Percentiles rank a stretch among this genome's conserved stretches.
These are phyloP conservation scores for Saccharomycopsis selenospora DNA, from an alignment of 805 yeast genomes.

Conservation along the genomic window DNA sequence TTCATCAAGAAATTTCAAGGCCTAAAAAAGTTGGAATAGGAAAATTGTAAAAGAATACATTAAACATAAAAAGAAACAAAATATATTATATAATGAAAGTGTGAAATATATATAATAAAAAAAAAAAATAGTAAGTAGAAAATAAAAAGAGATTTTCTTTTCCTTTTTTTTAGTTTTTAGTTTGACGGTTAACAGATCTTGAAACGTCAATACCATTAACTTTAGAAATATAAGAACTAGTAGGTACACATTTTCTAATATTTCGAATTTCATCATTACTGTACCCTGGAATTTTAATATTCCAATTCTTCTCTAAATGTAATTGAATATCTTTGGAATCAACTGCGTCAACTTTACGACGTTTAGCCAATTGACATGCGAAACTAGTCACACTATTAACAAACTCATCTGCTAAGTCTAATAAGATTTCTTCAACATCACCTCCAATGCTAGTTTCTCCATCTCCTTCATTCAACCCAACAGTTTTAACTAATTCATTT, in stretches of 20 bases:
- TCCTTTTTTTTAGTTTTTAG: too few relatives aligned
- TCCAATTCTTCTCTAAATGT: conserved; percentile 91
- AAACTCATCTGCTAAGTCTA: conserved; percentile 94
- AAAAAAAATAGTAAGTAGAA: too few relatives aligned
- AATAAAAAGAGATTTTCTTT: too few relatives aligned
- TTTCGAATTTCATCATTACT: conserved; percentile 84
- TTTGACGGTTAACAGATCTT: conserved; percentile 21
- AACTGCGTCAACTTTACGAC: conserved; percentile 77
- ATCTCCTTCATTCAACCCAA: conserved; percentile 84
- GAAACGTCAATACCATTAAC: conserved; percentile 39
- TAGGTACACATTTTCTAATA: conserved; percentile 66
- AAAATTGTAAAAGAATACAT: too few relatives aligned
- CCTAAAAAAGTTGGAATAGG: too few relatives aligned
- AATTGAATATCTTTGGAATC: conserved; percentile 88
- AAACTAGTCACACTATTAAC: conserved; percentile 84
- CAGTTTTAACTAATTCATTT: conserved; percentile 75
- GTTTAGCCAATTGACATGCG: conserved; percentile 93
- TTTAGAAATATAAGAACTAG: conserved; percentile 55
- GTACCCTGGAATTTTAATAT: conserved; percentile 89
- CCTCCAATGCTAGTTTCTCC: conserved; percentile 89
- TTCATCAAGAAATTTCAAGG: too few relatives aligned
- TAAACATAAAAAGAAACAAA: too few relatives aligned
- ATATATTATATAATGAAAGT: too few relatives aligned
- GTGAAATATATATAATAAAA: too few relatives aligned
- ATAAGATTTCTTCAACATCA: conserved; percentile 83